Evolutionary conservation across 495 filamentous ascomycete species (phyloP).

Genomic region (Daldinia bambusicola): DNA sequence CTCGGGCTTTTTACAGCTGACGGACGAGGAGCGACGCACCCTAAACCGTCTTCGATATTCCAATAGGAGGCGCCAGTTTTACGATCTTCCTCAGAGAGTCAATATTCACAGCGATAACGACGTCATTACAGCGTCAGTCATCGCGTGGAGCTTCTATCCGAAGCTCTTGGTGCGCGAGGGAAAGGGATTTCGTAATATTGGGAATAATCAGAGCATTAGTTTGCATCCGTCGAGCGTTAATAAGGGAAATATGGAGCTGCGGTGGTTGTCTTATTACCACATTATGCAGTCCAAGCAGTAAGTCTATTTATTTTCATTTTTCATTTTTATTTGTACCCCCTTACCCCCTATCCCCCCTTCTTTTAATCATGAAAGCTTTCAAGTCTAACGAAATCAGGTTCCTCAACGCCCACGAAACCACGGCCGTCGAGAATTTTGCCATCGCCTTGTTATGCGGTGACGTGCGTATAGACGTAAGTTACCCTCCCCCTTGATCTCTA

Average conservation of each 20-base stretch:
- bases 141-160: conserved; percentile 94
- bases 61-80: conserved; percentile 74
- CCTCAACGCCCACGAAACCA: conserved; percentile 92
- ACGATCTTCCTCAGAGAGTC: conserved; percentile 76
- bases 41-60: conserved; percentile 67
- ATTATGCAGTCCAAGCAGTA: conserved; percentile 92
- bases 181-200: conserved; percentile 88
- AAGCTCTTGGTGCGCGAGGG: conserved; percentile 88
- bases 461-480: conserved; percentile 74
- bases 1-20: conserved; percentile 79
- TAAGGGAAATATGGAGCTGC: conserved; percentile 71
- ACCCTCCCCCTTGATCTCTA: too few relatives aligned
- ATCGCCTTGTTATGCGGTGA: conserved; percentile 88
- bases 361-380: too few relatives aligned
- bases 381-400: conserved; percentile 55
- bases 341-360: too few relatives aligned
- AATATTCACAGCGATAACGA: conserved; percentile 82
- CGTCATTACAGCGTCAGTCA: conserved; percentile 75
- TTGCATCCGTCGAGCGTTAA: conserved; percentile 89
- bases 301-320: conserved; percentile 30
- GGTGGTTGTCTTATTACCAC: conserved; percentile 91
- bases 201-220: conserved; percentile 87
- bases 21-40: conserved; percentile 69
- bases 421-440: conserved; percentile 79
- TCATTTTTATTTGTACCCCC: too few relatives aligned